phyloP scores from a whole-genome alignment of 768 basidiomycete genomes.

The Boletus tylopilopsis region DNA sequence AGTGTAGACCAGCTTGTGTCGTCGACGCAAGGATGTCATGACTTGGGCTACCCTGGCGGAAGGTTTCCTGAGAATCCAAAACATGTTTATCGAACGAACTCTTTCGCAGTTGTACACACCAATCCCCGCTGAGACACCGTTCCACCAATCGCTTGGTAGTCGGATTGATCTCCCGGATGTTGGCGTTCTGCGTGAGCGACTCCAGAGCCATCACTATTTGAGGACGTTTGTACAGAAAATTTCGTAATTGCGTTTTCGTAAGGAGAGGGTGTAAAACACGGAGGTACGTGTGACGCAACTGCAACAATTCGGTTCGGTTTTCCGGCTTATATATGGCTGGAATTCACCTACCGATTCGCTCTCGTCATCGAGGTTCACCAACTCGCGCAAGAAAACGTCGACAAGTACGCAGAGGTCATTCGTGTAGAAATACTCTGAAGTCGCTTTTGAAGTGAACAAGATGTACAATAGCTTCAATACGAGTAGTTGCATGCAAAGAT shows the following conservation, averaged over 20 bases:
- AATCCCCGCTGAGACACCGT: constrained; percentile 81
- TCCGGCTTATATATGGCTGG: not conserved
- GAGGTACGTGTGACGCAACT: constrained; percentile 91
- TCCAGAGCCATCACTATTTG: constrained; percentile 85
- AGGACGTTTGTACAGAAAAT: constrained; percentile 84
- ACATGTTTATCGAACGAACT: constrained; percentile 26
- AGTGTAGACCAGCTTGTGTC: constrained; percentile 23
- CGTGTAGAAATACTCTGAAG: constrained; percentile 96
- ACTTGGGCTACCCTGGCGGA: constrained; percentile 40
- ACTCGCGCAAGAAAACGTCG: constrained; percentile 95
- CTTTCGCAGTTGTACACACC: constrained; percentile 73
- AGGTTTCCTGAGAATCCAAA: constrained; percentile 24
- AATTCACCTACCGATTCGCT: constrained; percentile 74
- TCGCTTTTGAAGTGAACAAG: constrained; percentile 89
- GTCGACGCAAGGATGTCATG: constrained; percentile 40
- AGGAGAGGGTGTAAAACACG: constrained; percentile 94
- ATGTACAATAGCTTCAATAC: constrained; percentile 94
- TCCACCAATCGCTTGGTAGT: constrained; percentile 92
- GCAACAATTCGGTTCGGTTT: constrained; percentile 33
- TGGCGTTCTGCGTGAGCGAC: constrained; percentile 65
- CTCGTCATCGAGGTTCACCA: constrained; percentile 89
- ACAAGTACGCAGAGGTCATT: constrained; percentile 96
- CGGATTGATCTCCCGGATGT: constrained; percentile 77
- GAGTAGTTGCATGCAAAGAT: constrained; percentile 90
- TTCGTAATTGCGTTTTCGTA: constrained; percentile 86